Evolutionary conservation across 2,329 filamentous ascomycete species (phyloP).

Genomic region (Escovopsis sp.): DNA sequence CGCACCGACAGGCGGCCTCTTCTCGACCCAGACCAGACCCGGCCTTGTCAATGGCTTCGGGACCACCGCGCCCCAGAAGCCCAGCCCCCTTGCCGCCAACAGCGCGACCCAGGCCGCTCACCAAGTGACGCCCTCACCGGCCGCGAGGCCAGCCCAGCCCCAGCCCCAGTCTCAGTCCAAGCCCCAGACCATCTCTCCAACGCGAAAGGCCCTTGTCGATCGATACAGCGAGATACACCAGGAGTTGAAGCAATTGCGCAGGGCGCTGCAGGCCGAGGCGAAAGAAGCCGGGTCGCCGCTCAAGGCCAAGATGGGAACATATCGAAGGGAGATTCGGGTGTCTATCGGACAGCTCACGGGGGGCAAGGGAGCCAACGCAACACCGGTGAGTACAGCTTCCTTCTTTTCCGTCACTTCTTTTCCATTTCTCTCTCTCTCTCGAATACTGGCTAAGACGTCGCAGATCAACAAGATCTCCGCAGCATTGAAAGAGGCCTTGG

Average conservation of each 20-base stretch:
- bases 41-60: conserved; percentile 10
- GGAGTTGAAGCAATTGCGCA: conserved; percentile 53
- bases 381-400: conserved; percentile 18
- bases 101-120: neutral
- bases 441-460: neutral
- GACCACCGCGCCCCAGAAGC: conserved; percentile 5
- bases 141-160: conserved; percentile 4
- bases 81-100: conserved; percentile 4
- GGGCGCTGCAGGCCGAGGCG: conserved; percentile 40
- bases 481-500: conserved; percentile 37
- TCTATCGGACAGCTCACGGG: conserved; percentile 59
- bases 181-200: neutral
- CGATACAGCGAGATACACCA: conserved; percentile 47
- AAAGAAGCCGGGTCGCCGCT: conserved; percentile 32
- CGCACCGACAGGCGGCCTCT: conserved; percentile 8
- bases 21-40: conserved; percentile 11
- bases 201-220: conserved; percentile 16
- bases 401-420: too few relatives aligned
- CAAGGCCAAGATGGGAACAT: conserved; percentile 54
- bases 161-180: neutral
- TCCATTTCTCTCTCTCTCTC: neutral
- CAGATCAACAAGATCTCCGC: conserved; percentile 23
- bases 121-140: conserved; percentile 4
- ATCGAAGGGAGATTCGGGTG: conserved; percentile 56
- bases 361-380: conserved; percentile 44